phyloP scores from a whole-genome alignment of 108 stramenopile genomes.

The Seminavis robusta region DNA sequence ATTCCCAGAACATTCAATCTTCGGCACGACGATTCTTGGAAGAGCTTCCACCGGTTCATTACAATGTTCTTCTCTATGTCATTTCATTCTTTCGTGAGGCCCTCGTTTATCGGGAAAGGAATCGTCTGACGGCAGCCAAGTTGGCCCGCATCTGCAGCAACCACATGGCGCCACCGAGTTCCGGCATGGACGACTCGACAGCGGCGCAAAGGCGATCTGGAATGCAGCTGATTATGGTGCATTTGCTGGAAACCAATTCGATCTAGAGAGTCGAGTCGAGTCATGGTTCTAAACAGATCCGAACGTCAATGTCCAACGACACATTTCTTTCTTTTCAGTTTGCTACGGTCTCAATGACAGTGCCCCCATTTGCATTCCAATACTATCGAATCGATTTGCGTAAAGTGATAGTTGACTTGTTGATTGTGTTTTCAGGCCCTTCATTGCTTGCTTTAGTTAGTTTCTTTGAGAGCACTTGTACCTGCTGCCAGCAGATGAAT shows the following conservation, averaged over 20 bases:
- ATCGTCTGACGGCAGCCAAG: conserved; percentile 71
- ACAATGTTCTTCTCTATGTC: conserved; percentile 97
- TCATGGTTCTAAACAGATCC: no score
- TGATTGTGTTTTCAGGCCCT: no score
- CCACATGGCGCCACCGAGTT: conserved; percentile 53
- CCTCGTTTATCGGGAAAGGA: conserved; percentile 63
- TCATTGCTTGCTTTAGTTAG: no score
- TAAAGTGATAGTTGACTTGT: no score
- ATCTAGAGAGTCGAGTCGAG: conserved; percentile 19
- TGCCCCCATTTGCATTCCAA: no score
- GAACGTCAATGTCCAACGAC: no score
- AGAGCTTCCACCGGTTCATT: conserved; percentile 87
- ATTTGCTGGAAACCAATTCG: conserved; percentile 57
- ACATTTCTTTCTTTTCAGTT: no score
- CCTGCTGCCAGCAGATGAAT: no score
- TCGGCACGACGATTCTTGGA: conserved; percentile 82
- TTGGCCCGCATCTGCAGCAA: conserved; percentile 78
- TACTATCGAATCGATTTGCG: no score
- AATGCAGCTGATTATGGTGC: conserved; percentile 52
- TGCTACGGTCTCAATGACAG: no score
- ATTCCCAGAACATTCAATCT: conserved; percentile 75
- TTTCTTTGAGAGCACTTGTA: no score
- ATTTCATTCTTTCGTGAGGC: conserved; percentile 93
- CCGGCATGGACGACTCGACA: conserved; percentile 44
- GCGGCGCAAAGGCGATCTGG: conserved; percentile 34